Evolutionary conservation across 108 stramenopile species (phyloP).

Genomic region (Tribonema minus): DNA sequence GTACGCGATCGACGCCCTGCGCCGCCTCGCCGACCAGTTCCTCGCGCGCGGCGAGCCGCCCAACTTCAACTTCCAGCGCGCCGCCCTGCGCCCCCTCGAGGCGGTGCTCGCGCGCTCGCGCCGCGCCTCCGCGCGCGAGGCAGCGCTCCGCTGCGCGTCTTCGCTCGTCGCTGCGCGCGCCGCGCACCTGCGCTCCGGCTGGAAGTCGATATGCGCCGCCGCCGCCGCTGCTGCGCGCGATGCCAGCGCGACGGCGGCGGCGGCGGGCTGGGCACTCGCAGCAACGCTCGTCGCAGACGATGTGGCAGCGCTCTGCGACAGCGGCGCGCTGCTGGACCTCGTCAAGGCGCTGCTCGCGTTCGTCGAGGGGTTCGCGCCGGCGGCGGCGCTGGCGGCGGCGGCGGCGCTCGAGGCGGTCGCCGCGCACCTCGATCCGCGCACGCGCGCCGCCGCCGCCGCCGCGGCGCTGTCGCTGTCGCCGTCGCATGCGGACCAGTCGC

Average conservation of each 20-base stretch:
- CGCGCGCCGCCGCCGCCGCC: too few relatives aligned
- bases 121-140: neutral
- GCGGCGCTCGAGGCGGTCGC: too few relatives aligned
- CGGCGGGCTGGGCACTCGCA: constrained; percentile 51
- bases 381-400: neutral
- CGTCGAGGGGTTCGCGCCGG: neutral
- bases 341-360: constrained; percentile 47
- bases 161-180: constrained; percentile 10
- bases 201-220: constrained; percentile 81
- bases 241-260: constrained; percentile 64
- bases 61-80: constrained; percentile 88
- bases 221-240: constrained; percentile 78
- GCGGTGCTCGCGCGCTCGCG: constrained; percentile 68
- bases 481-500: too few relatives aligned
- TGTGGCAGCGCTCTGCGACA: constrained; percentile 57
- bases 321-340: constrained; percentile 80
- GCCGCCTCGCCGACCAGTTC: constrained; percentile 91
- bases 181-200: constrained; percentile 77
- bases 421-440: too few relatives aligned
- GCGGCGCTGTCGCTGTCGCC: too few relatives aligned
- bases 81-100: constrained; percentile 88
- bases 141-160: neutral
- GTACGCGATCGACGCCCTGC: constrained; percentile 95
- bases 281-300: constrained; percentile 41
- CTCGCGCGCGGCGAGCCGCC: constrained; percentile 81